phyloP scores from a whole-genome alignment of 345 rosid genomes.

The Corymbia maculata region DNA sequence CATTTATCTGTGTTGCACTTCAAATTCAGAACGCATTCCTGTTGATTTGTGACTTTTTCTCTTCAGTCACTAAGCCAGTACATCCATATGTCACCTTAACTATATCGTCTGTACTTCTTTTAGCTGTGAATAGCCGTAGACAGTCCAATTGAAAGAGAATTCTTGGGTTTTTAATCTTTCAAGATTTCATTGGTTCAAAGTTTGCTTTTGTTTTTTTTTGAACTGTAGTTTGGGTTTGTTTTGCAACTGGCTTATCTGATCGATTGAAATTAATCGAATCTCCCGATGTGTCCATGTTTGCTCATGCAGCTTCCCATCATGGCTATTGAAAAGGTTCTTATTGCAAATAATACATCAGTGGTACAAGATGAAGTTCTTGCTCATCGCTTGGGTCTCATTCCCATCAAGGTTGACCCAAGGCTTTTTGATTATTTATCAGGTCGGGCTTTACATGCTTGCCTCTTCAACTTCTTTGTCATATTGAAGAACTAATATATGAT shows the following conservation, averaged over 20 bases:
- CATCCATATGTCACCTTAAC: not conserved
- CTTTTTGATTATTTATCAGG: constrained; percentile 84
- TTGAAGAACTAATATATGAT: not conserved
- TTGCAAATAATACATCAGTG: constrained; percentile 83
- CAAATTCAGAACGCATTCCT: not conserved
- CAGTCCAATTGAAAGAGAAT: not conserved
- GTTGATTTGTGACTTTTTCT: not conserved
- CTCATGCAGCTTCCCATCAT: constrained; percentile 68
- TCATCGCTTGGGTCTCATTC: constrained; percentile 91
- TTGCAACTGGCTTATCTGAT: not conserved
- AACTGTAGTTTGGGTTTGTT: not conserved
- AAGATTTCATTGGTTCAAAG: not conserved
- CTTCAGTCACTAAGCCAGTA: not conserved
- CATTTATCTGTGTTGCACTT: not conserved
- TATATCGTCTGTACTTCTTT: not conserved
- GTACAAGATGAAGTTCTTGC: constrained; percentile 92
- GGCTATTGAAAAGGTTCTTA: constrained; percentile 90
- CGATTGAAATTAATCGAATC: not conserved
- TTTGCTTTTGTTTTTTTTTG: not conserved
- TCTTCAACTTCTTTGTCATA: not conserved
- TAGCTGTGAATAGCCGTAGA: not conserved
- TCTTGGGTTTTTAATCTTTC: not conserved
- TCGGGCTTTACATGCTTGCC: constrained; percentile 1
- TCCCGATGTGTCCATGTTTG: not conserved
- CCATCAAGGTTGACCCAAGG: constrained; percentile 75